Conservation (phyloP, 371 early-diverging fungal genomes). For the Mucor plumbeus region DNA sequence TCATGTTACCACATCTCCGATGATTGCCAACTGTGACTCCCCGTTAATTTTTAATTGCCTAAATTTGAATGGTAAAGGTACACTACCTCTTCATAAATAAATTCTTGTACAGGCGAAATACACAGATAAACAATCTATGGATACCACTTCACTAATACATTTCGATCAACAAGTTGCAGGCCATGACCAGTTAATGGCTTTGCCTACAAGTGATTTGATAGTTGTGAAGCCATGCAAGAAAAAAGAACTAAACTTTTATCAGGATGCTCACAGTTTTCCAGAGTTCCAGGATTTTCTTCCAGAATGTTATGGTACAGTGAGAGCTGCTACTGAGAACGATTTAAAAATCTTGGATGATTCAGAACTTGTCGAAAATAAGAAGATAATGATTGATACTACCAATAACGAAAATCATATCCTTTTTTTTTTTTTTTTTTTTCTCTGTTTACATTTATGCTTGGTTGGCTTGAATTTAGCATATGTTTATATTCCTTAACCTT, state of each 20-base stretch:
- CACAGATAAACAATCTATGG: background rate
- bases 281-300: slow-evolving; percentile 71
- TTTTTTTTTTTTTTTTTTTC: slow-evolving; percentile 42
- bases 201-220: slow-evolving; percentile 56
- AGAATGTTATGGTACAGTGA: slow-evolving; percentile 69
- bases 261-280: slow-evolving; percentile 53
- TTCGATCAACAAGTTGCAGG: slow-evolving; percentile 74
- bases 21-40: background rate
- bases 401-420: slow-evolving; percentile 49
- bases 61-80: background rate
- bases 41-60: background rate
- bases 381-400: slow-evolving; percentile 11
- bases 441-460: background rate
- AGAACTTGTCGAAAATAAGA: slow-evolving; percentile 14
- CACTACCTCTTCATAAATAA: background rate
- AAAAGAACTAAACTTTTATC: slow-evolving; percentile 70
- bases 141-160: slow-evolving; percentile 20
- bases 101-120: too few relatives aligned
- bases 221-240: slow-evolving; percentile 68
- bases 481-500: slow-evolving; percentile 22
- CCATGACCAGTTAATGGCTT: slow-evolving; percentile 62
- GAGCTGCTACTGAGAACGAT: slow-evolving; percentile 46
- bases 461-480: background rate
- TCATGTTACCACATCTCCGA: background rate
- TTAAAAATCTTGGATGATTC: slow-evolving; percentile 27